Evolutionary conservation across 257 asterid genomes (phyloP).

Genomic region (Gardenia jasminoides): DNA sequence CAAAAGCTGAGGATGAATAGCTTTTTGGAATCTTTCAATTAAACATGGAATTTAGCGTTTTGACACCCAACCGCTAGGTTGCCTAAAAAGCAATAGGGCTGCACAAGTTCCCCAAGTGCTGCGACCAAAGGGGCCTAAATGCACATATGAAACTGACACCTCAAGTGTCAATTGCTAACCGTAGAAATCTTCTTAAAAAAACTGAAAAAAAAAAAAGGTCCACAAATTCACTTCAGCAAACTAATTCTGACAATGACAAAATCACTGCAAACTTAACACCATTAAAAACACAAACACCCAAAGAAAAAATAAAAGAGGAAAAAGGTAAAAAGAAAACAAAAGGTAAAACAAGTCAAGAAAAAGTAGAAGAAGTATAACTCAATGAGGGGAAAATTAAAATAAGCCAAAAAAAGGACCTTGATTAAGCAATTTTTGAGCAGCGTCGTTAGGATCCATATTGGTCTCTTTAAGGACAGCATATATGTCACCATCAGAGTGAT

Average conservation of each 20-base stretch:
- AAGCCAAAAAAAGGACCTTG: conserved; percentile 51
- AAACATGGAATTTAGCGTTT: neutral
- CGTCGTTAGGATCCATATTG: conserved; percentile 95
- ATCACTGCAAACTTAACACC: neutral
- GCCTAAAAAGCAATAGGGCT: no score
- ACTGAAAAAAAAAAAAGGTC: neutral
- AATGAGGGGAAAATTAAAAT: neutral
- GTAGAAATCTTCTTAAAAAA: neutral
- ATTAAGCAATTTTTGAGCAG: conserved; percentile 77
- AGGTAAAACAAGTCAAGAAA: neutral
- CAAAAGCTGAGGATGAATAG: neutral
- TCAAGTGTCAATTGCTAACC: neutral
- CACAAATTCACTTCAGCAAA: neutral
- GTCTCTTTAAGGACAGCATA: conserved; percentile 79
- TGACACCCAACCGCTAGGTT: neutral
- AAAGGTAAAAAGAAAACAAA: neutral
- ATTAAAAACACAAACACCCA: neutral
- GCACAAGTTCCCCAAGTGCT: no score
- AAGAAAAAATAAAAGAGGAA: neutral
- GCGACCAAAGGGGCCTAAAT: neutral
- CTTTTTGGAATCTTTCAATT: no score
- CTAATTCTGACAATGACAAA: neutral
- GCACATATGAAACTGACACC: neutral
- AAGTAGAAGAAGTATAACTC: neutral
- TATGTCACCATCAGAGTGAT: conserved; percentile 88